phyloP scores from a whole-genome alignment of 139 green algal species.

The Chlamydomonas urium region DNA sequence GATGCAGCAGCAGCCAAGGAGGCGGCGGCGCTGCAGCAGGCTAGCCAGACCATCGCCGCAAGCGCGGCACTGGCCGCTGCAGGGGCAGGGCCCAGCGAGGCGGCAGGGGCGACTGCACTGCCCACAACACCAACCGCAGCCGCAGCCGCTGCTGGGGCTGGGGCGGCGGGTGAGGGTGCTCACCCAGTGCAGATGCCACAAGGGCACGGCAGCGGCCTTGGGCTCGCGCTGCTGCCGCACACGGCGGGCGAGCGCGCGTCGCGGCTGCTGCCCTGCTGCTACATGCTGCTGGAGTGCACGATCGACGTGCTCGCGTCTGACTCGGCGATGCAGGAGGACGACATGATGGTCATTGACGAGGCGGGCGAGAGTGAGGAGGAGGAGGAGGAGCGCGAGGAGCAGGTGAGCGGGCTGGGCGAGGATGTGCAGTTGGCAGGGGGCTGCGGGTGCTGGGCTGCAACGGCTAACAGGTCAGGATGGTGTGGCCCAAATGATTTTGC shows the following conservation, averaged over 20 bases:
- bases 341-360: conserved; percentile 21
- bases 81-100: not conserved
- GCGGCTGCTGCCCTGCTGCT: conserved; percentile 43
- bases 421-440: no score
- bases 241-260: conserved; percentile 34
- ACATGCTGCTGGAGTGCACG: conserved; percentile 42
- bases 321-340: conserved; percentile 8
- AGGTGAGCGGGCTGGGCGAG: no score
- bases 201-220: no score
- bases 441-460: no score
- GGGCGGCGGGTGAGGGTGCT: not conserved
- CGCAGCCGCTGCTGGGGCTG: not conserved
- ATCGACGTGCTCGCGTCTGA: conserved; percentile 7
- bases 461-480: no score
- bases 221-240: no score
- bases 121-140: no score
- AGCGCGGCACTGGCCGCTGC: not conserved
- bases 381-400: not conserved
- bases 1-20: conserved; percentile 5
- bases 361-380: conserved; percentile 11
- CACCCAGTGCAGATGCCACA: conserved; percentile 3
- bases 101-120: not conserved
- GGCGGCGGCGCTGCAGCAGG: not conserved
- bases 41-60: conserved; percentile 4
- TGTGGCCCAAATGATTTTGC: no score